phyloP scores from a whole-genome alignment of 2,329 filamentous ascomycete species.

The Xylariaceae sp. region DNA sequence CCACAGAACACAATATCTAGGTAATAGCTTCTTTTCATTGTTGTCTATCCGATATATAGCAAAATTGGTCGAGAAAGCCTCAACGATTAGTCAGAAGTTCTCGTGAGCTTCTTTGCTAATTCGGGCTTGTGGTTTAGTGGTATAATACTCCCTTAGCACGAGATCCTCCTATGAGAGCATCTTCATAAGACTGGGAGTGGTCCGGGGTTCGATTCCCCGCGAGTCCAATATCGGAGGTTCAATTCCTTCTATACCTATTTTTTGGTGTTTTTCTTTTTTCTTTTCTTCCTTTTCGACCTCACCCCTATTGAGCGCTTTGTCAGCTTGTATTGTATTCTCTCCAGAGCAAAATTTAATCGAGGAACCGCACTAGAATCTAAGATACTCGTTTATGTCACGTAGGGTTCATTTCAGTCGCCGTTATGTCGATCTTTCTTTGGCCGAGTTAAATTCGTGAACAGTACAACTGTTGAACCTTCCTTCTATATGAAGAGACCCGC shows the following conservation, averaged over 20 bases:
- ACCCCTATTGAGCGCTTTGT: too few species aligned
- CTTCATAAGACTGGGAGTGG: too few species aligned
- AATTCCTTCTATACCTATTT: constrained; percentile 19
- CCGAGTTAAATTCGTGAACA: too few species aligned
- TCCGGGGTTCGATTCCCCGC: constrained; percentile 36
- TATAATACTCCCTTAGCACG: constrained; percentile 4
- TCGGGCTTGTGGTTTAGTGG: constrained; percentile 23
- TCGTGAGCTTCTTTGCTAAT: background rate
- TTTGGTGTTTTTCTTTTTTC: background rate
- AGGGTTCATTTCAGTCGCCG: too few species aligned
- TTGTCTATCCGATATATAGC: background rate
- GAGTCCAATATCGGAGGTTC: constrained; percentile 29
- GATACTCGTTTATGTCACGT: too few species aligned
- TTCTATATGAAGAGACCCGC: background rate
- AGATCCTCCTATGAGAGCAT: too few species aligned
- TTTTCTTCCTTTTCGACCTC: background rate
- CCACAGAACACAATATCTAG: too few species aligned
- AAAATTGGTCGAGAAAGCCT: background rate
- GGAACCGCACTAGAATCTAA: too few species aligned
- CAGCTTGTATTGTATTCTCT: background rate
- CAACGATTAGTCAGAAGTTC: constrained; percentile 1
- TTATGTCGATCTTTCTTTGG: too few species aligned
- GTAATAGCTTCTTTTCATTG: background rate
- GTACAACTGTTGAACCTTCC: too few species aligned
- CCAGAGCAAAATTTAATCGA: too few species aligned